Evolutionary conservation across 1,284 basidiomycete genomes (phyloP), one percentile per base, ranked within the genome.

Genomic region (Trichosporon faecale): DNA sequence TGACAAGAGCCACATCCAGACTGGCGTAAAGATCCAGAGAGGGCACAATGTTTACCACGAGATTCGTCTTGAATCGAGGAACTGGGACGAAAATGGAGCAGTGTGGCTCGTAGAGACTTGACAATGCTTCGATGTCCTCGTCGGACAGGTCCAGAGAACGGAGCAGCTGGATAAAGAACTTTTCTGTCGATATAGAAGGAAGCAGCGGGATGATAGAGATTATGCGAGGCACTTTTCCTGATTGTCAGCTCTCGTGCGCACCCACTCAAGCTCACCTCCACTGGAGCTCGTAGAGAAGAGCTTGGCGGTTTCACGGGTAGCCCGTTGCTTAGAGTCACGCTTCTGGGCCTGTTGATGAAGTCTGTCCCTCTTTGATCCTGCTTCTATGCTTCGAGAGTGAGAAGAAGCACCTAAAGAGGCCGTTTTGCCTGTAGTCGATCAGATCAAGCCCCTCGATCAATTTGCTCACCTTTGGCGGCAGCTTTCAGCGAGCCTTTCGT

Each of bases 1-100:
- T 92, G 1, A 89, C 91, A 79, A 94, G 91, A 78, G 91, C 91
- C 0, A 91, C 91, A 78, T 98, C 95, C 44, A 99, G 87, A 0
- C 92, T 88, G 1, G 90, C 87, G 79, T 93, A 95, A 52, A 94
- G 86, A 52, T 85, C 85, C 66, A 88, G 86, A 74, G 92, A 90
- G 0, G 88, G 89, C 0, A 94, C 86, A 67, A 90, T 88, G 66
- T 95, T 86, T 80, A 97, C 91, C 78, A 97, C 94, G 0, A 98
- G 85, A 3, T 90, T 91, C 0, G 95, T 93, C 82, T 92, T 93
- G 86, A 94, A 97, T 11, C 93, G 88, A 61, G 91, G 90, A 55
- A 90, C 91, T 77, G 92, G 93, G 71, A 93, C 84, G 74, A 87
- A 88, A 87, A 90, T 91, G 14, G 88, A 77, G 0, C 89, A 90